These are phyloP conservation scores for Pseudogymnoascus sp. DNA, from an alignment of 2,329 filamentous ascomycete species.

Conservation along the genomic window DNA sequence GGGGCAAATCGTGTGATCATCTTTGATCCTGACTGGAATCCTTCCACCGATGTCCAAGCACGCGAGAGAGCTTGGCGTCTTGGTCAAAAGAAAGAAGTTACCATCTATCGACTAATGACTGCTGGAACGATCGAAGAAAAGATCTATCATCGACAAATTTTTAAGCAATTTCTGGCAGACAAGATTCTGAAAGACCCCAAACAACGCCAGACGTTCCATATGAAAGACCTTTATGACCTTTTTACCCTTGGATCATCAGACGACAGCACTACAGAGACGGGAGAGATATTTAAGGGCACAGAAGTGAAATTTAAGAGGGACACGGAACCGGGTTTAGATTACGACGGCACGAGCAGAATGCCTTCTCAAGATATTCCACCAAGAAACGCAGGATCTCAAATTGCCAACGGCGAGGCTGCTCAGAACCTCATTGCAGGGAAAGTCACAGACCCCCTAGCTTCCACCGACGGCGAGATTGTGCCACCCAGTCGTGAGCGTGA, in stretches of 20 bases:
- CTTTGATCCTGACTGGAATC: slow-evolving; percentile 98
- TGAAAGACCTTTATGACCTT: slow-evolving; percentile 84
- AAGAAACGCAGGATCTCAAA: neutral
- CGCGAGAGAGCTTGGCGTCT: slow-evolving; percentile 92
- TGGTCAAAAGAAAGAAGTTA: slow-evolving; percentile 89
- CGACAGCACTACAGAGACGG: slow-evolving; percentile 71
- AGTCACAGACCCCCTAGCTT: slow-evolving; percentile 20
- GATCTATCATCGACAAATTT: slow-evolving; percentile 97
- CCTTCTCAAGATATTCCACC: slow-evolving; percentile 17
- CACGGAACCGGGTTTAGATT: slow-evolving; percentile 22
- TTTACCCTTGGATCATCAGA: slow-evolving; percentile 69
- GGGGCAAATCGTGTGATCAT: slow-evolving; percentile 95
- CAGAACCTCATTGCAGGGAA: neutral
- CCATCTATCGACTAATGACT: slow-evolving; percentile 96
- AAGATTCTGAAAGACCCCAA: slow-evolving; percentile 93
- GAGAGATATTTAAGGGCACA: slow-evolving; percentile 78
- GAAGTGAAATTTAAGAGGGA: slow-evolving; percentile 58
- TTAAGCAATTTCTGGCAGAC: slow-evolving; percentile 95
- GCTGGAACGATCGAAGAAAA: slow-evolving; percentile 98
- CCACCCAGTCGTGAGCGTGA: slow-evolving; percentile 18
- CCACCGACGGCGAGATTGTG: slow-evolving; percentile 22
- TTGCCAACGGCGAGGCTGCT: neutral
- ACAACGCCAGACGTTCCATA: slow-evolving; percentile 82
- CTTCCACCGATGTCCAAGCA: slow-evolving; percentile 90
- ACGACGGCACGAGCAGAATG: slow-evolving; percentile 12